Evolutionary conservation across 257 asterid genomes (phyloP).

Genomic region (Anisodus acutangulus): DNA sequence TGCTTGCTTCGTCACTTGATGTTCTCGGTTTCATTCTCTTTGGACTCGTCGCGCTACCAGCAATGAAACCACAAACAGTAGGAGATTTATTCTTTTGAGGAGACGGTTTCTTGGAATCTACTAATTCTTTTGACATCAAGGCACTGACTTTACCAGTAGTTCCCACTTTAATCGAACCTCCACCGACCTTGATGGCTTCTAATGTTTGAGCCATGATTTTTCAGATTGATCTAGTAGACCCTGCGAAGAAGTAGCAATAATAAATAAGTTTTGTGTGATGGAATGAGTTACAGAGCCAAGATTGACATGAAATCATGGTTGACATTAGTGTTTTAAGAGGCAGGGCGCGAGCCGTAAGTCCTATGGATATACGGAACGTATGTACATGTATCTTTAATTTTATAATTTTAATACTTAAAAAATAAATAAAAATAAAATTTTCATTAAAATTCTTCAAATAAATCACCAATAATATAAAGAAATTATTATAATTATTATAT

Average conservation of each 20-base stretch:
- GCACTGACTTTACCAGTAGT: slow-evolving; percentile 24
- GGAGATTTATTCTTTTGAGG: slow-evolving; percentile 30
- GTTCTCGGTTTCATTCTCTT: slow-evolving; percentile 30
- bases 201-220: slow-evolving; percentile 6
- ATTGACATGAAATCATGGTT: neutral
- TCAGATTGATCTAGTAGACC: neutral
- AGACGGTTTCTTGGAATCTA: slow-evolving; percentile 21
- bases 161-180: slow-evolving; percentile 28
- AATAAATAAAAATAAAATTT: too few relatives aligned
- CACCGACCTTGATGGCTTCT: slow-evolving; percentile 22
- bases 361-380: too few relatives aligned
- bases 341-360: too few relatives aligned
- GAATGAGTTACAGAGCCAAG: neutral
- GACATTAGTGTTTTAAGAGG: too few relatives aligned
- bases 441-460: too few relatives aligned
- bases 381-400: too few relatives aligned
- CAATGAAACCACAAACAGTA: slow-evolving; percentile 24
- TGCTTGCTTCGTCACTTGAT: slow-evolving; percentile 18
- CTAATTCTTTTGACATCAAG: slow-evolving; percentile 24
- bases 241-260: neutral
- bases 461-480: too few relatives aligned
- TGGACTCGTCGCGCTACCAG: slow-evolving; percentile 32
- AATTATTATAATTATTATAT: too few relatives aligned
- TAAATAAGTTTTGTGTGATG: neutral
- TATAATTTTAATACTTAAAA: too few relatives aligned